These are phyloP conservation scores for Rhodotorula mucilaginosa DNA, from an alignment of 1,284 basidiomycete genomes.

Conservation along the genomic window DNA sequence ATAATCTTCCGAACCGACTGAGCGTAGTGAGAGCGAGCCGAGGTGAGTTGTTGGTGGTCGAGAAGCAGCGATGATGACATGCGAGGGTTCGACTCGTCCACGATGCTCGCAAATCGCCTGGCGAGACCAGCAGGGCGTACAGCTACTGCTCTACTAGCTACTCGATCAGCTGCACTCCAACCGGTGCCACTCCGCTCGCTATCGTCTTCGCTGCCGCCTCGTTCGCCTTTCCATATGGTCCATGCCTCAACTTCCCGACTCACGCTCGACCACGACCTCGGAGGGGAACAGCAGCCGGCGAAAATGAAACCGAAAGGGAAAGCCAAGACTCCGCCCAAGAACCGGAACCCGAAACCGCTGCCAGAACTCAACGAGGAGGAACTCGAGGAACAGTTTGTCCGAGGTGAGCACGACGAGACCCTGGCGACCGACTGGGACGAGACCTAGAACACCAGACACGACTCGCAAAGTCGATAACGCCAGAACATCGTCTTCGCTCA, in stretches of 20 bases:
- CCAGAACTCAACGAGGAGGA: conserved; percentile 32
- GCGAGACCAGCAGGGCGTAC: too few species aligned
- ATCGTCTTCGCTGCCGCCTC: neutral
- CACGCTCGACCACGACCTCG: neutral
- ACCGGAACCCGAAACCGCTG: conserved; percentile 10
- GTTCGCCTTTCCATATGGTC: too few species aligned
- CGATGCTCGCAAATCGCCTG: neutral
- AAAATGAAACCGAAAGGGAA: conserved; percentile 11
- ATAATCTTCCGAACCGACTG: too few species aligned
- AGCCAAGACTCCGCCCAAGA: conserved; percentile 19
- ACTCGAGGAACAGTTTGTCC: conserved; percentile 32
- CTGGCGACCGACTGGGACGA: too few species aligned
- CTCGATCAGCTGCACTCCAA: neutral
- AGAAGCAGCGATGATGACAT: neutral
- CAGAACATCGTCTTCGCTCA: too few species aligned
- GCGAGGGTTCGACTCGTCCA: neutral
- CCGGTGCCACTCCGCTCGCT: neutral
- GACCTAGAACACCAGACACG: too few species aligned
- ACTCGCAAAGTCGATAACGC: too few species aligned
- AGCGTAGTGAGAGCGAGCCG: neutral
- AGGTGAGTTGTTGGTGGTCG: neutral
- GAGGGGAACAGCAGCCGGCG: too few species aligned
- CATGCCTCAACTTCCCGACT: neutral
- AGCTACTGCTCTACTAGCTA: too few species aligned
- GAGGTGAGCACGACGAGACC: conserved; percentile 6